phyloP scores from a whole-genome alignment of 2,329 filamentous ascomycete species.

The Blastomyces gilchristii region DNA sequence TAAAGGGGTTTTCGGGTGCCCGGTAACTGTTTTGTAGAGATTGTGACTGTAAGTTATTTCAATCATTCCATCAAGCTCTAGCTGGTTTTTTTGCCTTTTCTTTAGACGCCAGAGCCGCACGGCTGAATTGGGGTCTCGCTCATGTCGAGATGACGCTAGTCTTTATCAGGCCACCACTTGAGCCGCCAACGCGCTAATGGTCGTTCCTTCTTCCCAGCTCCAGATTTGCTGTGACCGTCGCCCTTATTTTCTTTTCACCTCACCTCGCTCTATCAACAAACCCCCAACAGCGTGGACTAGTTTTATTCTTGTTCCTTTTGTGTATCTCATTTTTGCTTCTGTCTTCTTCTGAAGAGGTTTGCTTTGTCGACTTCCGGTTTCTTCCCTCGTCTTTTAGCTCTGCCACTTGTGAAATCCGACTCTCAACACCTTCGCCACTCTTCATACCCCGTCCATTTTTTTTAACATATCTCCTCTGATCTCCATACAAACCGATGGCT shows the following conservation, averaged over 20 bases:
- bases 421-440: conserved; percentile 19
- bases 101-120: neutral
- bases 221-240: neutral
- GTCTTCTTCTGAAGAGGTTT: neutral
- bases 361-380: neutral
- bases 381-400: neutral
- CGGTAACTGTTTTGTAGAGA: neutral
- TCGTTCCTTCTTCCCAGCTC: conserved; percentile 3
- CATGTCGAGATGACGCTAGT: neutral
- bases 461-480: conserved; percentile 1
- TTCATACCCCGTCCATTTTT: neutral
- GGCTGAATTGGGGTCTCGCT: neutral
- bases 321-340: neutral
- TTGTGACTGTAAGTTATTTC: no score
- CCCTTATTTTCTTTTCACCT: neutral
- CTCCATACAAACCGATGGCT: conserved; percentile 23
- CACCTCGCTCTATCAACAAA: neutral
- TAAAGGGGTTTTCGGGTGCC: neutral
- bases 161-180: neutral
- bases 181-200: neutral
- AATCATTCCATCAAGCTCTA: neutral
- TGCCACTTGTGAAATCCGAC: neutral
- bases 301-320: neutral
- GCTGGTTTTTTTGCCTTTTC: neutral
- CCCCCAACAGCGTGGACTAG: neutral